Percentiles rank a stretch among this genome's conserved stretches.
Evolutionary conservation across 2,329 filamentous ascomycete species (phyloP).

Genomic region (Clarireedia monteithiana): DNA sequence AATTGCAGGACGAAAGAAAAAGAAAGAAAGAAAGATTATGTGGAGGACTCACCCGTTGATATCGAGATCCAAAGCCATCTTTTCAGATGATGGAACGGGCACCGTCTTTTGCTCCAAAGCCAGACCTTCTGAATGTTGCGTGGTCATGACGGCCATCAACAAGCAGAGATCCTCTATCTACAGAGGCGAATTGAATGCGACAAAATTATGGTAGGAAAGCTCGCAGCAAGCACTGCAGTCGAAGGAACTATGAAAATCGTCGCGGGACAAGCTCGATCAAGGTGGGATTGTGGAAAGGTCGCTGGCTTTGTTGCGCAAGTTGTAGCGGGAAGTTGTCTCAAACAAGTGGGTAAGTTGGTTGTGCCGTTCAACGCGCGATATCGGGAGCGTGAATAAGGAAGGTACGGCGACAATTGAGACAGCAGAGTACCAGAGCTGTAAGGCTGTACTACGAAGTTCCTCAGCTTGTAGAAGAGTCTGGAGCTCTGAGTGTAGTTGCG

Average conservation of each 20-base stretch:
- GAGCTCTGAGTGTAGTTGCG: background rate
- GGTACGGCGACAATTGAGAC: background rate
- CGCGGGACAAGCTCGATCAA: conserved; percentile 1
- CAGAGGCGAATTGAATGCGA: conserved; percentile 13
- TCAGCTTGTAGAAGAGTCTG: no score
- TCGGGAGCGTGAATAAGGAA: background rate
- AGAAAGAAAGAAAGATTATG: conserved; percentile 20
- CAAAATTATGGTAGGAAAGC: background rate
- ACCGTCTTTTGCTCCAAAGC: conserved; percentile 43
- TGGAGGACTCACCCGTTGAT: conserved; percentile 50
- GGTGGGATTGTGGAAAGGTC: no score
- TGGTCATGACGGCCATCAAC: conserved; percentile 48
- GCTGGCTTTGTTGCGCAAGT: no score
- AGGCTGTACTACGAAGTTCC: background rate
- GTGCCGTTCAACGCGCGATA: background rate
- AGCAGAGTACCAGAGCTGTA: background rate
- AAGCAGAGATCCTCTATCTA: conserved; percentile 20
- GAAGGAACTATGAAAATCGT: background rate
- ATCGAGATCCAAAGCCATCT: conserved; percentile 44
- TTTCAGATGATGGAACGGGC: conserved; percentile 38
- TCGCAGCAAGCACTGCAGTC: background rate
- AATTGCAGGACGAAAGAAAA: conserved; percentile 23
- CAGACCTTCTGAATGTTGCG: conserved; percentile 29
- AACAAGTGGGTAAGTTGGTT: no score
- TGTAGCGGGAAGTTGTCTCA: no score